Base-by-base conservation (phyloP, 164 flowering plant species). In the Aristolochia fimbriata region DNA sequence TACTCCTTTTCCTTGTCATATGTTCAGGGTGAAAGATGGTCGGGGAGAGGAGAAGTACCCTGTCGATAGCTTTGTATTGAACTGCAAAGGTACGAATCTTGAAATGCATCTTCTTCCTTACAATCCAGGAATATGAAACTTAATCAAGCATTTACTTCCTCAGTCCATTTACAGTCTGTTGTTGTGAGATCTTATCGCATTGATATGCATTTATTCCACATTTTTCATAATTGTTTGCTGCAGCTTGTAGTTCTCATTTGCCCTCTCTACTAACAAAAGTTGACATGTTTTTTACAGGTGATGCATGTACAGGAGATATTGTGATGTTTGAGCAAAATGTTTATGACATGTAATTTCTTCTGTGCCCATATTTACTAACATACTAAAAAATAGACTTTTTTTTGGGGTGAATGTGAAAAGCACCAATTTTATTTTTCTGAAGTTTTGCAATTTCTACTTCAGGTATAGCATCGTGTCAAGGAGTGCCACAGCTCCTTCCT, bases 291-390 rank as follows among this genome's bases (percentile, higher is more conserved):
- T 31, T 7, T 76, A 76, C 80, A 84, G 96, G 97, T 10, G 96
- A 91, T 81, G 94, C 91, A 7, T 91, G 97, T 77, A 82, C 71
- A 11, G 88, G 96, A 8, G 97, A 91, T 64, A 75, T 83, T 50
- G 97, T 91, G 23, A 65, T 91, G 86, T 88, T 88, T 71, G 85
- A 84, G 60, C 97, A 91, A 65, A 86, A 76, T 37, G 96, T 91
- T 53, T 84, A 91, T 72, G 91, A 84, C 57, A 76, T 69, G 97
- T 88, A 82, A 80, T 80, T n/a, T 13, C 58, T 58, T 64, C 17
- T 43, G 43, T 37, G 43, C 8, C 43, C 43, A 37, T 37, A 37
- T 37, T 37, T 37, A 37, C 43, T 37, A 3, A 10, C 43, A 37
- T 37, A 0, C 1, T 6, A 37, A 37, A 31, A 37, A 37, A 37